phyloP scores from a whole-genome alignment of 805 yeast species.

The Zygoascus tannicola region DNA sequence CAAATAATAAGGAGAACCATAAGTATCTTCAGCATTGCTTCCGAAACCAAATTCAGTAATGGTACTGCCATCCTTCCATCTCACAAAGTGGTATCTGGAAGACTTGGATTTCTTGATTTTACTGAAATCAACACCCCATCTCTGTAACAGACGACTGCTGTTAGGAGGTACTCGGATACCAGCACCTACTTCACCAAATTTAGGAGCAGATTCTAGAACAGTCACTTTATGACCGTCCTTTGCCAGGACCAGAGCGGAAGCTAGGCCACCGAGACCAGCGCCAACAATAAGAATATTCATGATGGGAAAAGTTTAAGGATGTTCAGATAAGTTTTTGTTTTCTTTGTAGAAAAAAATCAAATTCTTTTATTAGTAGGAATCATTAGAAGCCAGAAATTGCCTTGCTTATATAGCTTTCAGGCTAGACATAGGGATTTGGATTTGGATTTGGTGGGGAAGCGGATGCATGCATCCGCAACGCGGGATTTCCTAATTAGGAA shows the following conservation, averaged over 20 bases:
- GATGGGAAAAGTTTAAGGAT: too few relatives aligned
- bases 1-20: slow-evolving; percentile 21
- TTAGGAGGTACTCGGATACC: slow-evolving; percentile 30
- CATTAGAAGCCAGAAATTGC: too few relatives aligned
- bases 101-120: slow-evolving; percentile 10
- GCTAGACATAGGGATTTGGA: too few relatives aligned
- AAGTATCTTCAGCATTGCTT: slow-evolving; percentile 16
- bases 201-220: slow-evolving; percentile 24
- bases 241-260: slow-evolving; percentile 25
- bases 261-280: slow-evolving; percentile 28
- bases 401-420: too few relatives aligned
- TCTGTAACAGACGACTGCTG: slow-evolving; percentile 20
- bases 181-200: slow-evolving; percentile 29
- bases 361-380: too few relatives aligned
- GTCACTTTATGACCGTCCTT: slow-evolving; percentile 24
- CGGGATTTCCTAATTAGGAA: too few relatives aligned
- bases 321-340: too few relatives aligned
- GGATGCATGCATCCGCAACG: too few relatives aligned
- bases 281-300: slow-evolving; percentile 23
- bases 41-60: slow-evolving; percentile 19
- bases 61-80: slow-evolving; percentile 21
- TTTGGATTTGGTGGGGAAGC: too few relatives aligned
- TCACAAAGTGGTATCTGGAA: slow-evolving; percentile 6
- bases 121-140: slow-evolving; percentile 17
- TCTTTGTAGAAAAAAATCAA: too few relatives aligned